A percentile compares a stretch with the other conserved stretches of the same genome.
phyloP scores from a whole-genome alignment of 441 rosid species.

The Eutrema salsugineum region DNA sequence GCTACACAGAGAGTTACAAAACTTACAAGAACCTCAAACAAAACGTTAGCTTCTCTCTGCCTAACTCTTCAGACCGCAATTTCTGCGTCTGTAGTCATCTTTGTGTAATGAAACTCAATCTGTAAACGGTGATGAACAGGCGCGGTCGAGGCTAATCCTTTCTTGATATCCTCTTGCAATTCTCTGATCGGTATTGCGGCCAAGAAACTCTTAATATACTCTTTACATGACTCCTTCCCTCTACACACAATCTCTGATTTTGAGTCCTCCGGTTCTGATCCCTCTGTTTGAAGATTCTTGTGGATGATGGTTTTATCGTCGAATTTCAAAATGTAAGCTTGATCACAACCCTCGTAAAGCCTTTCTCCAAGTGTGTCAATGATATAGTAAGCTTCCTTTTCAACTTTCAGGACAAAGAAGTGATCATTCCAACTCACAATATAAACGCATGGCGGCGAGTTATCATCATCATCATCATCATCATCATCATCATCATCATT shows the following conservation, averaged over 20 bases:
- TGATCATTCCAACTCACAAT: constrained; percentile 92
- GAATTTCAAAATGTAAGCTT: constrained; percentile 72
- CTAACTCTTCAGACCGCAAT: neutral
- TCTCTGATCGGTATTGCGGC: constrained; percentile 84
- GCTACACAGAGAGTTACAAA: constrained; percentile 10
- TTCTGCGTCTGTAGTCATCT: constrained; percentile 12
- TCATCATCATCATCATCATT: constrained; percentile 17
- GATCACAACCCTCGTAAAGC: constrained; percentile 76
- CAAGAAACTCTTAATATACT: constrained; percentile 82
- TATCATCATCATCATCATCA: constrained; percentile 27
- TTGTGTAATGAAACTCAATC: constrained; percentile 73
- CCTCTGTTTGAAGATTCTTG: constrained; percentile 27
- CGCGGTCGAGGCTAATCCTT: constrained; percentile 55
- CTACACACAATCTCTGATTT: constrained; percentile 35
- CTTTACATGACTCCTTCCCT: constrained; percentile 82
- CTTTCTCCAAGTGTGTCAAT: constrained; percentile 89
- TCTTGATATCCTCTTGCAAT: constrained; percentile 73
- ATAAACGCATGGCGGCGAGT: constrained; percentile 37
- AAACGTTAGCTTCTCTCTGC: constrained; percentile 13
- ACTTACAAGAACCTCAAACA: constrained; percentile 6
- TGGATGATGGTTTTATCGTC: constrained; percentile 47
- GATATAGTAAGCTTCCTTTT: constrained; percentile 72
- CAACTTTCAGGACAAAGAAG: constrained; percentile 75
- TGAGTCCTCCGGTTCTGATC: constrained; percentile 33
- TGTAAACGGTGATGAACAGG: constrained; percentile 79